These are phyloP conservation scores for Berberis thunbergii DNA, from an alignment of 164 flowering plant species.

Conservation along the genomic window DNA sequence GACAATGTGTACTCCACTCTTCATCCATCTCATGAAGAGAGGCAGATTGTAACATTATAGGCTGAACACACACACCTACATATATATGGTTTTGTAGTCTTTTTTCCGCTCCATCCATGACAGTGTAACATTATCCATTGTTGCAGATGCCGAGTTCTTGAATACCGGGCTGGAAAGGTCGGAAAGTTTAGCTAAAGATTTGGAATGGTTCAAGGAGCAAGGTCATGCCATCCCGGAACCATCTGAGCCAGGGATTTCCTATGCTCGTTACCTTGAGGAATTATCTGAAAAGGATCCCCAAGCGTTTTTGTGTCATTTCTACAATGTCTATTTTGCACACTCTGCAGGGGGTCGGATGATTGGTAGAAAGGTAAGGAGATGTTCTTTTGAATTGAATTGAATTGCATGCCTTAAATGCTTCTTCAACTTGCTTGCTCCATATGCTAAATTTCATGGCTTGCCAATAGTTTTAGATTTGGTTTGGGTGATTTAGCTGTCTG, in stretches of 20 bases:
- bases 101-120: no score
- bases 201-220: constrained; percentile 90
- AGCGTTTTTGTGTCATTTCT: constrained; percentile 92
- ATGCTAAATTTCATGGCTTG: no score
- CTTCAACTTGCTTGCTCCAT: background rate
- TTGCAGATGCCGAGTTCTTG: constrained; percentile 78
- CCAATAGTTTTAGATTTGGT: no score
- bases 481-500: no score
- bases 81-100: no score
- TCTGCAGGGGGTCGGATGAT: constrained; percentile 98
- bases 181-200: constrained; percentile 62
- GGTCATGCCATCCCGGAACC: constrained; percentile 89
- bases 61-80: no score
- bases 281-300: constrained; percentile 82
- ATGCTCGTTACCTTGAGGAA: constrained; percentile 60
- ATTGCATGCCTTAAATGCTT: background rate
- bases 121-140: background rate
- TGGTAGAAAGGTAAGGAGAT: constrained; percentile 65
- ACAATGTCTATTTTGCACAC: constrained; percentile 92
- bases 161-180: constrained; percentile 95
- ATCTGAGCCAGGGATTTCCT: constrained; percentile 64
- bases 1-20: no score
- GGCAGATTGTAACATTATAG: no score
- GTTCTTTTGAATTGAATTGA: no score
- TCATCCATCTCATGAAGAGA: no score